Percentiles rank a stretch among this genome's conserved stretches.
Evolutionary conservation across 345 rosid genomes (phyloP).

Genomic region (Mangifera indica): DNA sequence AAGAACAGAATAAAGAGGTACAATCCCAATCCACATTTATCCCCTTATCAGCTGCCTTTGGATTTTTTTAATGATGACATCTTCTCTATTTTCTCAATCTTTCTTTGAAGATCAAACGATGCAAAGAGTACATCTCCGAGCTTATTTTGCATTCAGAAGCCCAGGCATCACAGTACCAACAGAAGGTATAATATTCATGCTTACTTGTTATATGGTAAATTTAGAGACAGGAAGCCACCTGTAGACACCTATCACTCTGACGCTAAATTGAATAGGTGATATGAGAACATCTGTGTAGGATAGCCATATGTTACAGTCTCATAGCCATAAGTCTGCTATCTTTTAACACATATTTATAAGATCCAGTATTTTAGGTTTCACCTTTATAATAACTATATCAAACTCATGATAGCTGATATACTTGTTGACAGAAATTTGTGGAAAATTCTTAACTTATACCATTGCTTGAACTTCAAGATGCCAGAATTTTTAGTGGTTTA

Average conservation of each 20-base stretch:
- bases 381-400: not conserved
- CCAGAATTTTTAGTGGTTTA: not conserved
- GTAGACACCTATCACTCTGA: too few species aligned
- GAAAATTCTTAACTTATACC: not conserved
- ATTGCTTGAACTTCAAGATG: not conserved
- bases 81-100: constrained; percentile 20
- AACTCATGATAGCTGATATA: not conserved
- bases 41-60: not conserved
- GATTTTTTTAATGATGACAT: not conserved
- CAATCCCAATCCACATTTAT: constrained; percentile 8
- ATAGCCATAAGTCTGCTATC: not conserved
- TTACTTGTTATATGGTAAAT: not conserved
- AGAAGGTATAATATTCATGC: constrained; percentile 56
- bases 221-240: not conserved
- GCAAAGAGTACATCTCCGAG: constrained; percentile 76
- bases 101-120: constrained; percentile 56
- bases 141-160: constrained; percentile 87
- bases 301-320: not conserved
- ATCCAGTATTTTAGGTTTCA: not conserved
- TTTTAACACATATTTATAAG: not conserved
- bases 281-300: not conserved
- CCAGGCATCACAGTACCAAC: constrained; percentile 78
- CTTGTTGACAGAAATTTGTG: not conserved
- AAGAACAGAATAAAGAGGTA: constrained; percentile 71
- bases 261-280: too few species aligned